These are phyloP conservation scores for Berkeleyomyces rouxiae DNA, from an alignment of 2,329 filamentous ascomycete genomes.

Conservation along the genomic window DNA sequence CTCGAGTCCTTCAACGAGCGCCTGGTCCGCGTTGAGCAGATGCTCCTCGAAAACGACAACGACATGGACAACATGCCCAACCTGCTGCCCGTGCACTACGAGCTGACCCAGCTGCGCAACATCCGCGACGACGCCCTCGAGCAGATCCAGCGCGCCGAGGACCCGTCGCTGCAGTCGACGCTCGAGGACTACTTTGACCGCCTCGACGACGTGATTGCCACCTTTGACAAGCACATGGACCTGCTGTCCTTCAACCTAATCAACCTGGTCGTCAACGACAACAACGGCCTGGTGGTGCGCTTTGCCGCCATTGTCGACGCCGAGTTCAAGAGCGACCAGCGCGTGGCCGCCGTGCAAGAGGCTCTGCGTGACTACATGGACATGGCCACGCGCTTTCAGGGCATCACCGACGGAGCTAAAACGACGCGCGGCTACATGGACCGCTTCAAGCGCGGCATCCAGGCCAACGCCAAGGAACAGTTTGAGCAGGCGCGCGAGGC, in stretches of 20 bases:
- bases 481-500: constrained; percentile 55
- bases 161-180: constrained; percentile 60
- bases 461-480: constrained; percentile 53
- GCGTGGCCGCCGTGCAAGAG: constrained; percentile 79
- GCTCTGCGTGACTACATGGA: constrained; percentile 93
- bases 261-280: constrained; percentile 68
- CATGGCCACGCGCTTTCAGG: constrained; percentile 82
- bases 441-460: constrained; percentile 73
- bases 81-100: constrained; percentile 75
- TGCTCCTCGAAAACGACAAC: constrained; percentile 69
- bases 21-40: constrained; percentile 55
- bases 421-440: constrained; percentile 91
- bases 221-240: constrained; percentile 91
- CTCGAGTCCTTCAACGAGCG: constrained; percentile 75
- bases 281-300: constrained; percentile 76
- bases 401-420: constrained; percentile 84
- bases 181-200: constrained; percentile 79
- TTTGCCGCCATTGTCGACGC: constrained; percentile 85
- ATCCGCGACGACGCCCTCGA: constrained; percentile 94
- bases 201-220: constrained; percentile 73
- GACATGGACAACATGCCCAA: constrained; percentile 87
- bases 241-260: constrained; percentile 81
- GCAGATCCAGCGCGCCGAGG: constrained; percentile 68
- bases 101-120: constrained; percentile 78
- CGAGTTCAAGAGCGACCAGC: constrained; percentile 90